Conservation (phyloP, 225 moss, liverwort and hornwort genomes). For the Physcomitrium patens region DNA sequence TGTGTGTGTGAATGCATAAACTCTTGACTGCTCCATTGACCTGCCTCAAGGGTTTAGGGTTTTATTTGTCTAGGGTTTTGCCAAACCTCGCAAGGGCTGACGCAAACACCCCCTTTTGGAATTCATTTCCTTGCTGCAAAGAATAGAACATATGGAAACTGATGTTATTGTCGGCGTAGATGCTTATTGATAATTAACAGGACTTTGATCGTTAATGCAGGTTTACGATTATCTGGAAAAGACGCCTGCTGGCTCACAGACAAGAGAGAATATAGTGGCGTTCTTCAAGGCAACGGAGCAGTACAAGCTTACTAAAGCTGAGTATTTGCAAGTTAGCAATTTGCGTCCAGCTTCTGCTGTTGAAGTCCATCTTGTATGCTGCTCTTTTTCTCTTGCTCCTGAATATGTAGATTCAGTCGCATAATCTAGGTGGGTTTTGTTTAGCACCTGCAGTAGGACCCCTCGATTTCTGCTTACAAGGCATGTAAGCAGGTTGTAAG, state of each 20-base stretch:
- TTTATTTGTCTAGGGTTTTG: too few relatives aligned
- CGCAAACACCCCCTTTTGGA: too few relatives aligned
- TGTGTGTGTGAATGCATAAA: too few relatives aligned
- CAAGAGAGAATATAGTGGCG: conserved; percentile 49
- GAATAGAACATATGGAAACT: neutral
- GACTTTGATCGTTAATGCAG: conserved; percentile 33
- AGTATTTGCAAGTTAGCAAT: conserved; percentile 82
- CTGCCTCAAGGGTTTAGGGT: too few relatives aligned
- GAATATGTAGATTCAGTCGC: neutral
- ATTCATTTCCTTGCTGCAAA: too few relatives aligned
- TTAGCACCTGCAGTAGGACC: neutral
- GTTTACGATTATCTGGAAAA: conserved; percentile 80
- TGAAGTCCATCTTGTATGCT: conserved; percentile 85
- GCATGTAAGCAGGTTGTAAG: conserved; percentile 11
- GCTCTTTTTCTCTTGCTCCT: conserved; percentile 7
- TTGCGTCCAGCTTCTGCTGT: conserved; percentile 87
- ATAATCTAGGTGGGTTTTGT: neutral
- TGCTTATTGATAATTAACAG: neutral
- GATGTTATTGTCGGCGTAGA: too few relatives aligned
- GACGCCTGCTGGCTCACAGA: conserved; percentile 86
- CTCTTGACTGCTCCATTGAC: too few relatives aligned
- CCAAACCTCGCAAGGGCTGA: too few relatives aligned
- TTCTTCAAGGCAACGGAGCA: conserved; percentile 60
- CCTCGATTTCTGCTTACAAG: neutral
- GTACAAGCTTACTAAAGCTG: conserved; percentile 84